Conservation (phyloP, 1,284 basidiomycete genomes). For the Cryptococcus jaspeensis region DNA sequence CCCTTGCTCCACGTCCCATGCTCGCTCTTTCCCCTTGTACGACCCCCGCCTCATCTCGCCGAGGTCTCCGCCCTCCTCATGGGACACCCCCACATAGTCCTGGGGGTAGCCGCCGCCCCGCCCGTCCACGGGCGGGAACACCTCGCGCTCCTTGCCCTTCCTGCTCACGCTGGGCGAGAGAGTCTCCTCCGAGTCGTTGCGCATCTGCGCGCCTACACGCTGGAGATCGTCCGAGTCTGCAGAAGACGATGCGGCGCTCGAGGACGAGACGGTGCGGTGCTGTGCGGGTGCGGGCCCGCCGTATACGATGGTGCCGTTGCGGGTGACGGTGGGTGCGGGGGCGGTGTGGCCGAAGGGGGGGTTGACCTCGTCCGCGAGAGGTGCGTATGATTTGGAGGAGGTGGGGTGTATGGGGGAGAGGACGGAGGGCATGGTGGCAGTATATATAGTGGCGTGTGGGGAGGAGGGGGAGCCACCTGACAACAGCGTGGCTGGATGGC, state of each 20-base stretch:
- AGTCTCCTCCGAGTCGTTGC: slow-evolving; percentile 33
- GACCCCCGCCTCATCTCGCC: slow-evolving; percentile 12
- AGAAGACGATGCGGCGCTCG: slow-evolving; percentile 9
- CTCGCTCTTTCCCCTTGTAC: slow-evolving; percentile 29
- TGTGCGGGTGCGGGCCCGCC: slow-evolving; percentile 12
- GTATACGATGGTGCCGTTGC: slow-evolving; percentile 42
- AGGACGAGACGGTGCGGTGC: background rate
- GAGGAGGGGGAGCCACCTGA: background rate
- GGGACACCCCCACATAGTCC: slow-evolving; percentile 5
- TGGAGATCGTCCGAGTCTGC: slow-evolving; percentile 14
- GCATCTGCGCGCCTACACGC: slow-evolving; percentile 4
- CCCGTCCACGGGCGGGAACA: slow-evolving; percentile 6
- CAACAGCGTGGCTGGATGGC: background rate
- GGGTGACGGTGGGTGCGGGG: slow-evolving; percentile 25
- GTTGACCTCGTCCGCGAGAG: slow-evolving; percentile 40
- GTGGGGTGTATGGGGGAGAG: slow-evolving; percentile 15
- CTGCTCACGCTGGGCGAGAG: slow-evolving; percentile 16
- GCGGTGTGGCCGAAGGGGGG: slow-evolving; percentile 34
- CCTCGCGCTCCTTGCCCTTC: slow-evolving; percentile 23
- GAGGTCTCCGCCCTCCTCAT: slow-evolving; percentile 19
- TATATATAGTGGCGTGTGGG: background rate
- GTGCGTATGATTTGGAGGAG: slow-evolving; percentile 32
- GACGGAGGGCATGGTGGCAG: slow-evolving; percentile 29
- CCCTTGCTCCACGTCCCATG: slow-evolving; percentile 35
- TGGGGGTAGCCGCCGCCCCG: background rate